Evolutionary conservation across 192 early-diverging fungal genomes (phyloP).

Genomic region (Entomortierella lignicola): DNA sequence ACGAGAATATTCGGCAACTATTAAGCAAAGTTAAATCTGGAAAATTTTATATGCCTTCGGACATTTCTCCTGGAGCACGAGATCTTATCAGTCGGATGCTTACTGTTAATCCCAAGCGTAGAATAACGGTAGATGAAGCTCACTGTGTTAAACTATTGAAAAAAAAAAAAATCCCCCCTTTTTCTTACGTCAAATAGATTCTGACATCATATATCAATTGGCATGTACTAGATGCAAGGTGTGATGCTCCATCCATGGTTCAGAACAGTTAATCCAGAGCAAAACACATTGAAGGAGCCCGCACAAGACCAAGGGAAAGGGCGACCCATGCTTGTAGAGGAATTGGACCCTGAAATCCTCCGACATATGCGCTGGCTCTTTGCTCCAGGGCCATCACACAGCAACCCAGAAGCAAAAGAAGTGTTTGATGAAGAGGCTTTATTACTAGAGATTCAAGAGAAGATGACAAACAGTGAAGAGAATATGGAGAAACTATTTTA

Average conservation of each 20-base stretch:
- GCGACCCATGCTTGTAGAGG: conserved; percentile 9
- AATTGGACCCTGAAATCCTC: conserved; percentile 43
- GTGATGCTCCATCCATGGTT: conserved; percentile 66
- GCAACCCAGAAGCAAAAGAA: conserved; percentile 40
- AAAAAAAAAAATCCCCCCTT: too few relatives aligned
- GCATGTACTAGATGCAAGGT: conserved; percentile 56
- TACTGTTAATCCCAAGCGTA: conserved; percentile 57
- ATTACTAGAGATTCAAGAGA: conserved; percentile 45
- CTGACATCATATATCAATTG: background rate
- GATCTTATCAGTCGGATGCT: conserved; percentile 61
- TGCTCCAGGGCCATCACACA: conserved; percentile 48
- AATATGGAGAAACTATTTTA: conserved; percentile 53
- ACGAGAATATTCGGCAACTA: conserved; percentile 47
- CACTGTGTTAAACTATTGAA: too few relatives aligned
- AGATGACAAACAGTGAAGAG: conserved; percentile 38
- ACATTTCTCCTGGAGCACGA: conserved; percentile 58
- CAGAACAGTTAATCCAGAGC: conserved; percentile 48
- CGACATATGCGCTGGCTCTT: conserved; percentile 52
- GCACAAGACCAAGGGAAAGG: conserved; percentile 23
- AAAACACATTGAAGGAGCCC: conserved; percentile 41
- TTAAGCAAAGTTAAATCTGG: conserved; percentile 59
- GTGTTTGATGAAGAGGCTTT: conserved; percentile 53
- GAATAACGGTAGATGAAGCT: conserved; percentile 53
- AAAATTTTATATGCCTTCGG: conserved; percentile 62
- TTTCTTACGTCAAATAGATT: too few relatives aligned